phyloP scores from a whole-genome alignment of 31 red algal genomes.

The Bonnemaisonia californica region DNA sequence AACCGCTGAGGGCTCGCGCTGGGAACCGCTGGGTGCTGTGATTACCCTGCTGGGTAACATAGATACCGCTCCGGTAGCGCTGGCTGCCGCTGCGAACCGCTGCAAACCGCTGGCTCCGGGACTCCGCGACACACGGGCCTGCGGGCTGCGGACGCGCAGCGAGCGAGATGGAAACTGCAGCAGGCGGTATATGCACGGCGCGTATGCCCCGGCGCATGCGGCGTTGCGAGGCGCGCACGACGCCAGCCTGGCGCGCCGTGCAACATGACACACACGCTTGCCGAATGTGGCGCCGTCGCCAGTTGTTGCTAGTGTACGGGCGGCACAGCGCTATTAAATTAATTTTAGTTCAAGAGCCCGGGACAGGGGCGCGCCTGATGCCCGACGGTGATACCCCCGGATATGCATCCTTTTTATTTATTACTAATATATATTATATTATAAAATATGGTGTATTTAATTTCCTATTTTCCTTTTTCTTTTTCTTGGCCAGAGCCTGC shows the following conservation, averaged over 20 bases:
- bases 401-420: not conserved
- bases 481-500: no score
- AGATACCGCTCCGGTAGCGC: no score
- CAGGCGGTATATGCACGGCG: not conserved
- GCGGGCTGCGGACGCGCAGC: not conserved
- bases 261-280: not conserved
- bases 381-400: not conserved
- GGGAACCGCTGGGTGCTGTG: no score
- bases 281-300: not conserved
- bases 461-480: no score
- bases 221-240: not conserved
- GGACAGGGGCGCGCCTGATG: not conserved
- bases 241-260: not conserved
- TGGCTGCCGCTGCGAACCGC: no score
- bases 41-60: no score
- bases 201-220: not conserved
- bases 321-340: not conserved
- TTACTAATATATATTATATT: no score
- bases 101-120: no score
- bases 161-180: not conserved
- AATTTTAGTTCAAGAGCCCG: no score
- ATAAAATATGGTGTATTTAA: no score
- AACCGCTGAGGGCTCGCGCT: no score
- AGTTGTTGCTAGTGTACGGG: not conserved
- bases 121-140: not conserved